A percentile compares a stretch with the other conserved stretches of the same genome.
Evolutionary conservation across 164 flowering plant genomes (phyloP).

Genomic region (Vitis rotundifolia): DNA sequence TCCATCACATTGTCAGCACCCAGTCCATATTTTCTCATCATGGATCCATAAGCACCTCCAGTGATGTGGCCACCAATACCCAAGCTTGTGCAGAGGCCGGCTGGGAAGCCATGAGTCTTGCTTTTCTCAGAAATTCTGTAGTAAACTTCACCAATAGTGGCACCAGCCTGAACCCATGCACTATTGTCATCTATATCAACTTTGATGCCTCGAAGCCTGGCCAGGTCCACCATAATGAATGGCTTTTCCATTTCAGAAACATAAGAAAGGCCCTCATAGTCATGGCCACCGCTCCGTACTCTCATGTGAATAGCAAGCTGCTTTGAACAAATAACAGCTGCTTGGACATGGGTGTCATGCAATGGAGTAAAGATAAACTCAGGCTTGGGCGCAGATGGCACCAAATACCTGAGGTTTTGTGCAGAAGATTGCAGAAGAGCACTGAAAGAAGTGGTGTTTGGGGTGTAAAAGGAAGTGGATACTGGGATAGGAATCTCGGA

Average conservation of each 20-base stretch:
- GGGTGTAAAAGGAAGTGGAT: slow-evolving; percentile 15
- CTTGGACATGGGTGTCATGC: slow-evolving; percentile 27
- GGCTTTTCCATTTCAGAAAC: slow-evolving; percentile 34
- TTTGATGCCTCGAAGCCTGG: slow-evolving; percentile 27
- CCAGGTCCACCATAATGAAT: slow-evolving; percentile 36
- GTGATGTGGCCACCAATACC: slow-evolving; percentile 47
- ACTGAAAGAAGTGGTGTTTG: slow-evolving; percentile 17
- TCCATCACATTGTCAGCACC: slow-evolving; percentile 44
- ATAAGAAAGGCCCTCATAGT: slow-evolving; percentile 49
- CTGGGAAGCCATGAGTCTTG: slow-evolving; percentile 37
- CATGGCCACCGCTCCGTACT: slow-evolving; percentile 55
- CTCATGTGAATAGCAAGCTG: slow-evolving; percentile 26
- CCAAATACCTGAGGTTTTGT: slow-evolving; percentile 25
- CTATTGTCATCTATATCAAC: slow-evolving; percentile 25
- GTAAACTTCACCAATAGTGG: slow-evolving; percentile 47
- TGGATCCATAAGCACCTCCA: slow-evolving; percentile 43
- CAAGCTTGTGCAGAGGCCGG: slow-evolving; percentile 38
- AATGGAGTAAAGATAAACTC: slow-evolving; percentile 23
- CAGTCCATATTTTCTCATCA: slow-evolving; percentile 51
- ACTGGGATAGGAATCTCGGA: slow-evolving; percentile 1
- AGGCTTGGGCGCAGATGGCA: slow-evolving; percentile 17
- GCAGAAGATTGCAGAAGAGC: slow-evolving; percentile 20
- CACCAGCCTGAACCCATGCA: slow-evolving; percentile 51
- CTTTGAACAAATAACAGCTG: slow-evolving; percentile 38
- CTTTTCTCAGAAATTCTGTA: slow-evolving; percentile 34